A percentile compares a stretch with the other conserved stretches of the same genome.
Evolutionary conservation across 2,329 filamentous ascomycete genomes (phyloP).

Genomic region (Sordariomycetes sp.): DNA sequence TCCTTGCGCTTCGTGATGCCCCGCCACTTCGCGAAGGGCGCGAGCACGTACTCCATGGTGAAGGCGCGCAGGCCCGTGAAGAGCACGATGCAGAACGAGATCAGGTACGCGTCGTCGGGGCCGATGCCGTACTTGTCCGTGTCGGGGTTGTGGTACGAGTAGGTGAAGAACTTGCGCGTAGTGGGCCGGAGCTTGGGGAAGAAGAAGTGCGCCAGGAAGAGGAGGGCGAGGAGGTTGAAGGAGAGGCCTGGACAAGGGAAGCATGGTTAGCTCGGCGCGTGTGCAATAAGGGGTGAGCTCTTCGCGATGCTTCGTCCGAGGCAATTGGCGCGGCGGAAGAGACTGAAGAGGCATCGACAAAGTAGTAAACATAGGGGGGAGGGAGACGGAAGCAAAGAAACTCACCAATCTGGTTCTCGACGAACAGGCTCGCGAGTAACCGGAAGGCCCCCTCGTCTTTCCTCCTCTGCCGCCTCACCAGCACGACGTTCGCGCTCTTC

Average conservation of each 20-base stretch:
- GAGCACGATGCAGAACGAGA: conserved; percentile 68
- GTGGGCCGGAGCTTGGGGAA: conserved; percentile 70
- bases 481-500: conserved; percentile 38
- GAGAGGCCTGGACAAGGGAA: conserved; percentile 50
- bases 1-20: conserved; percentile 71
- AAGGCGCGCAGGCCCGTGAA: conserved; percentile 81
- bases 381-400: neutral
- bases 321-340: neutral
- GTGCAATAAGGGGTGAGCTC: neutral
- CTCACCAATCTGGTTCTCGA: conserved; percentile 71
- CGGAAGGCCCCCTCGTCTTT: conserved; percentile 48
- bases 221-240: conserved; percentile 72
- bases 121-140: conserved; percentile 66
- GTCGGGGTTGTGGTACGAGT: conserved; percentile 68
- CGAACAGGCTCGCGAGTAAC: conserved; percentile 52
- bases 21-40: conserved; percentile 60
- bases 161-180: conserved; percentile 78
- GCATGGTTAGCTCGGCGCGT: neutral
- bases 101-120: conserved; percentile 67
- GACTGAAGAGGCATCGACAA: too few relatives aligned
- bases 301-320: neutral
- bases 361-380: neutral
- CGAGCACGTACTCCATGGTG: conserved; percentile 77
- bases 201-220: conserved; percentile 70
- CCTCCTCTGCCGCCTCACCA: conserved; percentile 46